A percentile compares a stretch with the other conserved stretches of the same genome.
phyloP scores from a whole-genome alignment of 140 eudicot species.

The Stevia rebaudiana region DNA sequence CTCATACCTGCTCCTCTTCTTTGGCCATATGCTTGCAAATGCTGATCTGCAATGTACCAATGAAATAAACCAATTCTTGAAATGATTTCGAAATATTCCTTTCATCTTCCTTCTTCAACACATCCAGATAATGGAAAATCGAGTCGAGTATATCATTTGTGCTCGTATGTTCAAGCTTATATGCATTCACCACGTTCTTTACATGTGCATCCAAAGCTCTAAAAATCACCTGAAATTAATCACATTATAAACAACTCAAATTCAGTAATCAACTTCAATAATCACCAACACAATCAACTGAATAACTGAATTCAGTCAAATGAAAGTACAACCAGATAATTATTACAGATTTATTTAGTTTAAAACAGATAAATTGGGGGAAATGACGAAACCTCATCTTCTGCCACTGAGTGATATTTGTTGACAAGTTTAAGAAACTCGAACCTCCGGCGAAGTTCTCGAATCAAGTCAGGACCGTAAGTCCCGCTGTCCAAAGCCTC shows the following conservation, averaged over 20 bases:
- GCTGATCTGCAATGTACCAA: conserved; percentile 51
- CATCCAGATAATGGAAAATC: conserved; percentile 46
- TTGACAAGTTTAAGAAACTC: conserved; percentile 69
- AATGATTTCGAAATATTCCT: conserved; percentile 27
- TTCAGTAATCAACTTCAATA: background rate
- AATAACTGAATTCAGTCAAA: no score
- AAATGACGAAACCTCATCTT: conserved; percentile 66
- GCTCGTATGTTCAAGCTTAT: conserved; percentile 67
- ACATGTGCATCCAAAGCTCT: conserved; percentile 72
- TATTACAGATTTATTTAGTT: background rate
- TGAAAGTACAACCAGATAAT: no score
- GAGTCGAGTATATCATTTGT: conserved; percentile 50
- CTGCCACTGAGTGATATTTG: conserved; percentile 73
- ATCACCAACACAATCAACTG: background rate
- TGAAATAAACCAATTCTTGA: conserved; percentile 55
- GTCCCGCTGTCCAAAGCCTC: conserved; percentile 38
- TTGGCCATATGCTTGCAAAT: conserved; percentile 86
- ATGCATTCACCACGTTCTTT: conserved; percentile 73
- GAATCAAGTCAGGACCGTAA: conserved; percentile 31
- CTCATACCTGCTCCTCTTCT: conserved; percentile 87
- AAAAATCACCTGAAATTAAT: conserved; percentile 65
- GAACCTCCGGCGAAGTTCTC: conserved; percentile 49
- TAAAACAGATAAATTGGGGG: background rate
- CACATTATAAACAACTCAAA: background rate
- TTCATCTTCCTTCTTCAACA: conserved; percentile 39